These are phyloP conservation scores for Curvularia verruculosa DNA, from an alignment of 2,329 filamentous ascomycete genomes.

Conservation along the genomic window DNA sequence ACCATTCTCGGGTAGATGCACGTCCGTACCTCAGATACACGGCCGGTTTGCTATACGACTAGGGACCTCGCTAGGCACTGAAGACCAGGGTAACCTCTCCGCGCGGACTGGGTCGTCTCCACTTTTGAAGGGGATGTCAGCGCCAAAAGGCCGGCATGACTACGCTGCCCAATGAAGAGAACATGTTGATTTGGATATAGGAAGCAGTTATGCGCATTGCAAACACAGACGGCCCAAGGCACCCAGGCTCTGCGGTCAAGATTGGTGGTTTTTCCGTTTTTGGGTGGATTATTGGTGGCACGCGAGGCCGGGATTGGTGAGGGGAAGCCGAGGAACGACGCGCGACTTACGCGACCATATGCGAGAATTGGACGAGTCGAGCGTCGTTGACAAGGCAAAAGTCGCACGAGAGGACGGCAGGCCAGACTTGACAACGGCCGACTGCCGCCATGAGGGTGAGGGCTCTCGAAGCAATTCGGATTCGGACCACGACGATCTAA, in stretches of 20 bases:
- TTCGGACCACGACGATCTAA: constrained; percentile 6
- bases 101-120: not conserved
- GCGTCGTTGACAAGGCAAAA: not conserved
- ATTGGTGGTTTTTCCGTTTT: constrained; percentile 4
- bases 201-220: not conserved
- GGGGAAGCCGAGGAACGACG: constrained; percentile 17
- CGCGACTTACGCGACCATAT: constrained; percentile 14
- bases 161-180: not conserved
- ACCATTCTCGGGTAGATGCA: not conserved
- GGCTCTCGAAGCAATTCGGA: not conserved
- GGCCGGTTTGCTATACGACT: not conserved
- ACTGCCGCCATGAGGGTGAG: not conserved
- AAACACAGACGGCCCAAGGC: not conserved
- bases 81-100: not conserved
- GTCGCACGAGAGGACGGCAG: not conserved
- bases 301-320: constrained; percentile 17
- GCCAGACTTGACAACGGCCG: not conserved
- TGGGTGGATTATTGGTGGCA: constrained; percentile 6
- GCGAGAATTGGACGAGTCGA: not conserved
- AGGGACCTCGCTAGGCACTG: not conserved
- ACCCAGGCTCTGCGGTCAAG: not conserved
- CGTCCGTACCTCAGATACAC: constrained; percentile 1
- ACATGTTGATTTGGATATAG: not conserved
- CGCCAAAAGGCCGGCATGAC: not conserved
- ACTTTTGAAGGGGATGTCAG: not conserved